Conservation (phyloP, 768 basidiomycete genomes). For the Pisolithus microcarpus region DNA sequence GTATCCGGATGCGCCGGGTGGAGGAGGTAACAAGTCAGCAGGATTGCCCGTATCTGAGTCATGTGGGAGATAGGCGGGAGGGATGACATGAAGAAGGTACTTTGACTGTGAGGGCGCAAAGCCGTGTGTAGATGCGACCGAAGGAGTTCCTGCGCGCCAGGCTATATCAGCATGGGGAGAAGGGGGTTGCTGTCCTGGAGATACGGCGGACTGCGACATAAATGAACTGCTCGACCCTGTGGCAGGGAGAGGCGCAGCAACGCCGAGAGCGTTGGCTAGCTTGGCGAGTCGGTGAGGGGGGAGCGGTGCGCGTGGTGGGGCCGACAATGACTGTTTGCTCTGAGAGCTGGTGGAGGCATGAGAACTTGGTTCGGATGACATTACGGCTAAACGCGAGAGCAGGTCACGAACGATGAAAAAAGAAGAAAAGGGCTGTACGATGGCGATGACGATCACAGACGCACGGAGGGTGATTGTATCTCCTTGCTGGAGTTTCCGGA, state of each 20-base stretch:
- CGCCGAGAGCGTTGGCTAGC: constrained; percentile 79
- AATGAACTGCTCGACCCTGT: constrained; percentile 20
- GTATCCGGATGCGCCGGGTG: constrained; percentile 61
- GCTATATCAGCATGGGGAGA: constrained; percentile 26
- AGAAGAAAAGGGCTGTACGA: constrained; percentile 1
- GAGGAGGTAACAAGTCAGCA: constrained; percentile 44
- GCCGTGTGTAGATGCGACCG: constrained; percentile 34
- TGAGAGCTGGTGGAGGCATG: constrained; percentile 6
- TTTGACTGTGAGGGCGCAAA: constrained; percentile 44
- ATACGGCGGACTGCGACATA: constrained; percentile 7
- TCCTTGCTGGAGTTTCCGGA: background rate
- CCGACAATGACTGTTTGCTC: constrained; percentile 34
- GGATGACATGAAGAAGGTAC: constrained; percentile 78
- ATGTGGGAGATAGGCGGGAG: constrained; percentile 66
- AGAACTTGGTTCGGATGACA: constrained; percentile 13
- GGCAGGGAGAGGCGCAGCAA: constrained; percentile 65
- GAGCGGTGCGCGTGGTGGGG: constrained; percentile 62
- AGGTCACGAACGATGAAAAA: constrained; percentile 1
- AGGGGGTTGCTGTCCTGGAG: constrained; percentile 9
- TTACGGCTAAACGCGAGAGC: background rate
- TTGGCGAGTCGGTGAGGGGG: constrained; percentile 73
- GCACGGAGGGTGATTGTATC: constrained; percentile 1
- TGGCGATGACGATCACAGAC: background rate
- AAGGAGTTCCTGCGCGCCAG: constrained; percentile 47
- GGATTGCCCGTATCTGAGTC: constrained; percentile 39